Conservation (phyloP, 495 filamentous ascomycete species). For the Xylaria acuta region DNA sequence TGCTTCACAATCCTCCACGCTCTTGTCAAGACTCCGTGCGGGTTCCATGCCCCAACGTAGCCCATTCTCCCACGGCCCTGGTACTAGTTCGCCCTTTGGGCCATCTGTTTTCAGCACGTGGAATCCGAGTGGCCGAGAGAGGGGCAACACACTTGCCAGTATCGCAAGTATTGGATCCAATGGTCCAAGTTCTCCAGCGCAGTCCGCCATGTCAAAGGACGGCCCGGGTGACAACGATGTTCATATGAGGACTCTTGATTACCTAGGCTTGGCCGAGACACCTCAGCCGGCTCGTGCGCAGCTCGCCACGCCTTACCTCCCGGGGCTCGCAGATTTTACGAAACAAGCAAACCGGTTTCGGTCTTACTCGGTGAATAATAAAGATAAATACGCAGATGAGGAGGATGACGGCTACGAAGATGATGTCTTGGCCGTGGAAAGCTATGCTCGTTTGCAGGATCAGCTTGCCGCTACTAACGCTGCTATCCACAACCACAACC, state of each 20-base stretch:
- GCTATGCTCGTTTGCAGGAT: conserved; percentile 65
- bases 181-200: conserved; percentile 83
- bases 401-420: conserved; percentile 80
- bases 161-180: conserved; percentile 78
- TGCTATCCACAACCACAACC: conserved; percentile 90
- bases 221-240: conserved; percentile 84
- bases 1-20: conserved; percentile 66
- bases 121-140: conserved; percentile 75
- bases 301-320: conserved; percentile 77
- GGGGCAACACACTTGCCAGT: conserved; percentile 84
- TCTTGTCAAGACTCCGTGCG: conserved; percentile 86
- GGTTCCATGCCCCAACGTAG: conserved; percentile 94
- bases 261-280: conserved; percentile 92
- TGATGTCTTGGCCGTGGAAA: conserved; percentile 74
- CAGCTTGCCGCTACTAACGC: conserved; percentile 81
- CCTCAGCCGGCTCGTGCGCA: conserved; percentile 80
- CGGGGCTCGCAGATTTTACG: conserved; percentile 74
- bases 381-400: conserved; percentile 95
- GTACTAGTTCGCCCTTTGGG: conserved; percentile 74
- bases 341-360: conserved; percentile 87
- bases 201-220: conserved; percentile 88
- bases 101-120: conserved; percentile 86
- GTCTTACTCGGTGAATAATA: conserved; percentile 98
- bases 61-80: conserved; percentile 64
- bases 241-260: conserved; percentile 90